Evolutionary conservation across 371 early-diverging fungal species (phyloP).

Genomic region (Globomyces sp.): DNA sequence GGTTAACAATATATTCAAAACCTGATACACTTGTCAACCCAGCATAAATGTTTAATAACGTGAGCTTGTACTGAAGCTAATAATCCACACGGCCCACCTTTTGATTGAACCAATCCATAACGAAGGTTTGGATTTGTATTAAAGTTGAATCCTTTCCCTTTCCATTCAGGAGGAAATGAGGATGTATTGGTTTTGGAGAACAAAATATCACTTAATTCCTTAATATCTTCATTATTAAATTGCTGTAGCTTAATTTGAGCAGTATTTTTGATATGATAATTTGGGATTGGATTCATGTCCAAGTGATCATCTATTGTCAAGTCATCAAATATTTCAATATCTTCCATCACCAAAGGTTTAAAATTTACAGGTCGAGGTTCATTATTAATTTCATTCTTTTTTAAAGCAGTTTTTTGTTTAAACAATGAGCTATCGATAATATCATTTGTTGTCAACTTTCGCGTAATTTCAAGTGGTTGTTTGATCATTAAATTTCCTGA

Average conservation of each 20-base stretch:
- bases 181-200: neutral
- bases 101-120: slow-evolving; percentile 47
- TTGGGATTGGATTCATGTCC: neutral
- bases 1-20: slow-evolving; percentile 18
- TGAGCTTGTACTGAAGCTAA: slow-evolving; percentile 45
- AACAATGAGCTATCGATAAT: neutral
- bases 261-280: slow-evolving; percentile 5
- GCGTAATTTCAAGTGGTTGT: neutral
- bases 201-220: neutral
- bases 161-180: slow-evolving; percentile 34
- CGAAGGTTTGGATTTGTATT: slow-evolving; percentile 22
- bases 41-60: slow-evolving; percentile 34
- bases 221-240: neutral
- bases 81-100: slow-evolving; percentile 54
- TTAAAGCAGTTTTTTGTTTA: neutral
- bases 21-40: slow-evolving; percentile 6
- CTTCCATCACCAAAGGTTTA: slow-evolving; percentile 16
- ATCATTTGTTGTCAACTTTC: slow-evolving; percentile 1
- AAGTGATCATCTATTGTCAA: slow-evolving; percentile 13
- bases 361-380: neutral
- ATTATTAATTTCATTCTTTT: neutral
- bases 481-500: neutral
- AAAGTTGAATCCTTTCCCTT: slow-evolving; percentile 43
- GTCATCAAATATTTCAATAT: slow-evolving; percentile 28
- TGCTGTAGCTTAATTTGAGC: too few relatives aligned